A percentile compares a stretch with the other conserved stretches of the same genome.
These are phyloP conservation scores for Cicer chorassanicum DNA, from an alignment of 306 rosid genomes.

Conservation along the genomic window DNA sequence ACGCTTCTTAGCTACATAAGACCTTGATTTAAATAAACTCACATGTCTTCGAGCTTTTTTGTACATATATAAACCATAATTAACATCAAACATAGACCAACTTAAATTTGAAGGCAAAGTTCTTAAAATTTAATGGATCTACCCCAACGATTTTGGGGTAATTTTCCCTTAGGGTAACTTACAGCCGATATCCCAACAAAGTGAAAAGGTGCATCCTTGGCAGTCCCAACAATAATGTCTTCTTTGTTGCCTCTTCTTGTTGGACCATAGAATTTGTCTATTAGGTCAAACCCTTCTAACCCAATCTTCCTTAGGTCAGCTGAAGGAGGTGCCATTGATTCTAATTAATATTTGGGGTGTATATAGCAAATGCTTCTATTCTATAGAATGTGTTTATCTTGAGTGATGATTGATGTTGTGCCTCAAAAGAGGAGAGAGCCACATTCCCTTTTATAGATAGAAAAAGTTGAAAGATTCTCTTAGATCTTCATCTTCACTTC, in stretches of 20 bases:
- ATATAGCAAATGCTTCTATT: background rate
- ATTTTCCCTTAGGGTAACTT: constrained; percentile 32
- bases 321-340: constrained; percentile 28
- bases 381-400: background rate
- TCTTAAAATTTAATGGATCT: constrained; percentile 30
- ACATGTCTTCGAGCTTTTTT: constrained; percentile 36
- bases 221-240: background rate
- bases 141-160: constrained; percentile 46
- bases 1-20: constrained; percentile 30
- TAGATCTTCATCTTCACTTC: no score
- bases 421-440: background rate
- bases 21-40: constrained; percentile 20
- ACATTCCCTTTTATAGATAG: background rate
- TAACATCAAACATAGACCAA: background rate
- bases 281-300: constrained; percentile 45
- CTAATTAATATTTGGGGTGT: background rate
- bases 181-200: background rate
- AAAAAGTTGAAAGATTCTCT: background rate
- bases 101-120: background rate
- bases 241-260: constrained; percentile 5
- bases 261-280: constrained; percentile 42
- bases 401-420: background rate
- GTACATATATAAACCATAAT: background rate
- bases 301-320: constrained; percentile 41
- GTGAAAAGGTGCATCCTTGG: background rate